phyloP scores from a whole-genome alignment of 2,329 filamentous ascomycete genomes.

The Fusarium staphyleae region DNA sequence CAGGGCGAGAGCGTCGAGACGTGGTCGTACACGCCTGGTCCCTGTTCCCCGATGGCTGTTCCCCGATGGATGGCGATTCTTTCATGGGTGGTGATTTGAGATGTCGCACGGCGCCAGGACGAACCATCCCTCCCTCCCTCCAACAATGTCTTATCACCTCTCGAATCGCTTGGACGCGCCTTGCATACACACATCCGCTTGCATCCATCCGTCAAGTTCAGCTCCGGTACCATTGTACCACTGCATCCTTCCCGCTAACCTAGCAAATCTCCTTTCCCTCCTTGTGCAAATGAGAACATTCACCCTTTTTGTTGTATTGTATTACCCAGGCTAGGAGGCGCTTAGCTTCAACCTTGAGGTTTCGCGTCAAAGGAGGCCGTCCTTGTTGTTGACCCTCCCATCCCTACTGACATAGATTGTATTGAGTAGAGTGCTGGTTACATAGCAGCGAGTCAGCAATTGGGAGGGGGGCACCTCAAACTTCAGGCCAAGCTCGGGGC shows the following conservation, averaged over 20 bases:
- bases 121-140: slow-evolving; percentile 4
- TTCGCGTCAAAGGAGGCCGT: slow-evolving; percentile 21
- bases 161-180: slow-evolving; percentile 26
- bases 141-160: slow-evolving; percentile 27
- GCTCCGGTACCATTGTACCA: slow-evolving; percentile 1
- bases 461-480: slow-evolving; percentile 35
- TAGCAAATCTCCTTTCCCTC: slow-evolving; percentile 11
- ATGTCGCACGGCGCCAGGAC: too few species aligned
- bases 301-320: slow-evolving; percentile 10
- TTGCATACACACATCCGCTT: slow-evolving; percentile 27
- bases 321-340: slow-evolving; percentile 27
- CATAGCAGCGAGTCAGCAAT: slow-evolving; percentile 34
- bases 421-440: slow-evolving; percentile 19
- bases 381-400: slow-evolving; percentile 29
- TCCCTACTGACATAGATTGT: slow-evolving; percentile 17
- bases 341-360: slow-evolving; percentile 30
- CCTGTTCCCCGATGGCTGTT: slow-evolving; percentile 3
- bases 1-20: slow-evolving; percentile 20
- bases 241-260: slow-evolving; percentile 11
- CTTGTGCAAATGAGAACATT: slow-evolving; percentile 12
- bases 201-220: slow-evolving; percentile 10
- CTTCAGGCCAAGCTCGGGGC: slow-evolving; percentile 38
- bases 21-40: slow-evolving; percentile 8
- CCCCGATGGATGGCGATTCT: not conserved
- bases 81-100: not conserved